Conservation (phyloP, 192 early-diverging fungal species). For the Coemansia javaensis region DNA sequence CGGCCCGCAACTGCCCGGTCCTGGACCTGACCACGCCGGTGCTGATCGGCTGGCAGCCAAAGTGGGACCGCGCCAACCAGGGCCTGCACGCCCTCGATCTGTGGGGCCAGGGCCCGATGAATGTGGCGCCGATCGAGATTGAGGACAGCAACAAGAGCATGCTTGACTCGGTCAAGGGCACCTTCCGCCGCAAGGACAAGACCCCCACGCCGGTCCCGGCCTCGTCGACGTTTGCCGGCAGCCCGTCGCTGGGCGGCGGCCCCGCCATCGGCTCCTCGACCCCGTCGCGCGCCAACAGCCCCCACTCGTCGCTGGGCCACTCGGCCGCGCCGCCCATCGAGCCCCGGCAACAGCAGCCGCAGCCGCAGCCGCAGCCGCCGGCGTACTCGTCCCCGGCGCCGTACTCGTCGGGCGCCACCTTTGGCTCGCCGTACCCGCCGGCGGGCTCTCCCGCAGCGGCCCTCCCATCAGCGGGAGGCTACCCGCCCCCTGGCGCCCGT, state of each 20-base stretch:
- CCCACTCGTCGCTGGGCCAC: neutral
- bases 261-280: neutral
- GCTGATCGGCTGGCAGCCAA: slow-evolving; percentile 33
- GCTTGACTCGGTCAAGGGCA: slow-evolving; percentile 37
- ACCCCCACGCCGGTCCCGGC: slow-evolving; percentile 10
- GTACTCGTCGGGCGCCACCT: no score
- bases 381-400: no score
- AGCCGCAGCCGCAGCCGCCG: neutral
- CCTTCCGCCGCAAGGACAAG: slow-evolving; percentile 49
- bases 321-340: no score
- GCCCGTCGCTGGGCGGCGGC: slow-evolving; percentile 2
- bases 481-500: no score
- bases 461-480: no score
- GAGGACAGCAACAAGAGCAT: slow-evolving; percentile 23
- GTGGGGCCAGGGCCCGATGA: slow-evolving; percentile 32
- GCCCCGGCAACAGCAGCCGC: neutral
- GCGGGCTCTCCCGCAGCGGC: no score
- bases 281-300: neutral
- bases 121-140: slow-evolving; percentile 18
- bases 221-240: slow-evolving; percentile 14
- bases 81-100: slow-evolving; percentile 26
- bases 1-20: slow-evolving; percentile 50
- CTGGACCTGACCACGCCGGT: slow-evolving; percentile 53
- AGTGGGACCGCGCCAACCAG: slow-evolving; percentile 28
- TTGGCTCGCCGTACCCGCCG: no score